Base-by-base conservation (phyloP, 2,329 filamentous ascomycete genomes). In the Mycosphaerella arachidis region DNA sequence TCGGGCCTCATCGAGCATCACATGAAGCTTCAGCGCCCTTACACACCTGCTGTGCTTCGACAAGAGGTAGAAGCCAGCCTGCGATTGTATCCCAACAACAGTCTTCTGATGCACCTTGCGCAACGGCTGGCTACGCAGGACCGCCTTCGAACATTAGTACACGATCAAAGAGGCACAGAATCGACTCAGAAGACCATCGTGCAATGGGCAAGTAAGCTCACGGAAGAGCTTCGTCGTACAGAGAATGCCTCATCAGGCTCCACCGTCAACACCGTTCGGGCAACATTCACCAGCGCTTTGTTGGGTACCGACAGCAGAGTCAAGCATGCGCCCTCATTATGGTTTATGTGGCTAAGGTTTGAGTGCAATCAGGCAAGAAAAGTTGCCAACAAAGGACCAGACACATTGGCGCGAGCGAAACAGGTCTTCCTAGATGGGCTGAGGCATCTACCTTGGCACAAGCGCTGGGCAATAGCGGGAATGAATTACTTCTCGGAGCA, bases 121-220 rank as follows among this genome's bases (percentile, higher is more conserved):
- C 82, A 86, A n/a, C 89, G 87, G 79, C 86, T 90, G 63, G 87
- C 93, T 70, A 80, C 85, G 1, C 84, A 91, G 62, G 90, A 95
- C 66, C 88, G 90, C 18, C 84, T 95, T 20, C 85, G 89, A n/a
- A 79, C 82, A 6, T 75, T 90, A 8, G 77, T 92, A 10, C 43
- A 35, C 62, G 71, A n/a, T 61, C 29, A 66, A 24, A 65, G 66
- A 16, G 24, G 29, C 18, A 27, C 20, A 6, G 18, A 24, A 5
- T 10, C 18, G 6, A 68, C 67, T 4, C 53, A 65, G 2, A 71
- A 74, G 24, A 74, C 71, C 2, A 65, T 86, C n/a, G 75, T 79
- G 0, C 75, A 77, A 0, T 83, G 82, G 69, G 71, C 82, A 3
- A 84, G 86, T 66, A 77, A 78, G 0, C 82, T 89, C 18, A 77